phyloP scores from a whole-genome alignment of 2,329 filamentous ascomycete genomes.

The Bretziella fagacearum region DNA sequence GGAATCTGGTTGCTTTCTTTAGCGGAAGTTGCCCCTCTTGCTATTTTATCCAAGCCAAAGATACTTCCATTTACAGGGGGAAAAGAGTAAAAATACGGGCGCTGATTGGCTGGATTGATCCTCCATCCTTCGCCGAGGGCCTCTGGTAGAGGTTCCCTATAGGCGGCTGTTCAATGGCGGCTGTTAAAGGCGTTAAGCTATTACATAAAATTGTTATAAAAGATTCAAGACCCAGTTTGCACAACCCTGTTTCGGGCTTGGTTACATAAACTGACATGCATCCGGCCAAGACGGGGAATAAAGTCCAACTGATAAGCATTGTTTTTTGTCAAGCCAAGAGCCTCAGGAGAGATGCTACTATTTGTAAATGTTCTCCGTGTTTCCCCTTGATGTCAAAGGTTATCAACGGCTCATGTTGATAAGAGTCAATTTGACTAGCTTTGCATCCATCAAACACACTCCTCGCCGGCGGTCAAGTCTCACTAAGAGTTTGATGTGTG shows the following conservation, averaged over 20 bases:
- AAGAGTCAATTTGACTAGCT: no score
- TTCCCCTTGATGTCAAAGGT: not conserved
- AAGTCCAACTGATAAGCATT: not conserved
- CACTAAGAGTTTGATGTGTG: not conserved
- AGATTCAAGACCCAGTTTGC: no score
- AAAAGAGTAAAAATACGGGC: not conserved
- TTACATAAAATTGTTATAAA: slow-evolving; percentile 3
- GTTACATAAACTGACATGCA: not conserved
- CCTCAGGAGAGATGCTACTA: no score
- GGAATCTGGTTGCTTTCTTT: not conserved
- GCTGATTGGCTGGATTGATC: not conserved
- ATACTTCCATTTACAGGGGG: not conserved
- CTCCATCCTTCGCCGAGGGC: not conserved
- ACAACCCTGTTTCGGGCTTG: no score
- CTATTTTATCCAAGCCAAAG: not conserved
- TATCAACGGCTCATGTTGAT: slow-evolving; percentile 2
- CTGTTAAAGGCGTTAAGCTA: no score
- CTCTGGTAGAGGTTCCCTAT: not conserved
- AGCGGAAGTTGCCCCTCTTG: not conserved
- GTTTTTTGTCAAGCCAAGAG: not conserved
- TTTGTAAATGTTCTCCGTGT: no score
- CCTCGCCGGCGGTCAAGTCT: not conserved
- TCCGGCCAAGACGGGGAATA: not conserved
- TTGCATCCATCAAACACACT: not conserved
- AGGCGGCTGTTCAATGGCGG: no score